Evolutionary conservation across 164 flowering plant genomes (phyloP).

Genomic region (Vitis rupestris): DNA sequence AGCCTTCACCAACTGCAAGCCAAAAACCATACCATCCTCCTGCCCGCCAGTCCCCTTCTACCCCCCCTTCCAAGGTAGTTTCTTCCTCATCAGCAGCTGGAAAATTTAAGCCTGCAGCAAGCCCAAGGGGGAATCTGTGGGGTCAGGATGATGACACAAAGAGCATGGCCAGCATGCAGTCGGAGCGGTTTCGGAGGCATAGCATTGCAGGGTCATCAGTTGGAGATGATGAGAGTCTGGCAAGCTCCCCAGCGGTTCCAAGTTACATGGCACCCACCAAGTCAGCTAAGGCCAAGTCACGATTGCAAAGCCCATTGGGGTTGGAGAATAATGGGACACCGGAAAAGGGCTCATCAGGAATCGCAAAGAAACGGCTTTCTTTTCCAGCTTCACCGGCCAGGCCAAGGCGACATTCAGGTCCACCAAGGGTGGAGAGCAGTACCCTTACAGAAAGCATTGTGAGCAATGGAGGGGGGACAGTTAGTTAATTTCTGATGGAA

Average conservation of each 20-base stretch:
- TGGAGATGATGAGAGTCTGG: conserved; percentile 63
- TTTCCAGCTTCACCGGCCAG: conserved; percentile 55
- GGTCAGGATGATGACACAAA: conserved; percentile 53
- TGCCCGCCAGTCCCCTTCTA: conserved; percentile 43
- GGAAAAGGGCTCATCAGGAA: conserved; percentile 32
- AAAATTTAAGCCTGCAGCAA: conserved; percentile 38
- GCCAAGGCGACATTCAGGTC: conserved; percentile 61
- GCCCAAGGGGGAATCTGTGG: conserved; percentile 38
- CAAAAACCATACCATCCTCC: conserved; percentile 34
- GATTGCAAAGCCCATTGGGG: conserved; percentile 48
- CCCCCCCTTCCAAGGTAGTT: conserved; percentile 34
- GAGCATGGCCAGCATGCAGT: conserved; percentile 59
- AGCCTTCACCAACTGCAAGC: conserved; percentile 40
- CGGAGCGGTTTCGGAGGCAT: conserved; percentile 62
- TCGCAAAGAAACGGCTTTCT: conserved; percentile 62
- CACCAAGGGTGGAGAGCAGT: conserved; percentile 51
- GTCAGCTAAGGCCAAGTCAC: conserved; percentile 69
- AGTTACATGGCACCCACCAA: conserved; percentile 81
- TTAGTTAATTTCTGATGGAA: too few species aligned
- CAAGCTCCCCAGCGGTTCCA: conserved; percentile 58
- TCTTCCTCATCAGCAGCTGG: conserved; percentile 23
- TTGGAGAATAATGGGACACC: conserved; percentile 38
- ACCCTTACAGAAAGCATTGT: conserved; percentile 25
- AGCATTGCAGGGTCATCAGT: conserved; percentile 56
- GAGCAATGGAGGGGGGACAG: conserved; percentile 25